Evolutionary conservation across 371 early-diverging fungal genomes (phyloP).

Genomic region (Syncephalastrum contaminatum): DNA sequence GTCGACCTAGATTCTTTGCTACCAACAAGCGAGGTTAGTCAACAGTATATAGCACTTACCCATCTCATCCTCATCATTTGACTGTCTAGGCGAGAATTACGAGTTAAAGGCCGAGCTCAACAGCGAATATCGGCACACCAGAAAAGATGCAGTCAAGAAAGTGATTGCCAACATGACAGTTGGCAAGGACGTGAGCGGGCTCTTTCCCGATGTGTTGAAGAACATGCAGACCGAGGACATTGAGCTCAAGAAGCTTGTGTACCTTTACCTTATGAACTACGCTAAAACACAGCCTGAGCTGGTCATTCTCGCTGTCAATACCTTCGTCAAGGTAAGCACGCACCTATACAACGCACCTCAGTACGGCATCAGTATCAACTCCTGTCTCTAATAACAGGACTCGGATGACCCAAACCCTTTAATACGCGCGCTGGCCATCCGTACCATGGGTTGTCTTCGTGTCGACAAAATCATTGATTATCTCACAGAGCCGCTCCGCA

Average conservation of each 20-base stretch:
- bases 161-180: slow-evolving; percentile 94
- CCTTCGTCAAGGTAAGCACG: slow-evolving; percentile 59
- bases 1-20: slow-evolving; percentile 60
- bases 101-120: slow-evolving; percentile 95
- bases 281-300: slow-evolving; percentile 89
- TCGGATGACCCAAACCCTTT: slow-evolving; percentile 84
- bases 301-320: slow-evolving; percentile 78
- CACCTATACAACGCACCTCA: slow-evolving; percentile 16
- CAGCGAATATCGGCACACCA: slow-evolving; percentile 89
- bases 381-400: slow-evolving; percentile 7
- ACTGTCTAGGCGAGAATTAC: slow-evolving; percentile 85
- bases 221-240: slow-evolving; percentile 99
- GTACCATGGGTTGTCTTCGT: slow-evolving; percentile 94
- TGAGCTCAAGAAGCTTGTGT: slow-evolving; percentile 90
- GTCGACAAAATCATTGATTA: slow-evolving; percentile 88
- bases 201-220: slow-evolving; percentile 96
- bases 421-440: slow-evolving; percentile 87
- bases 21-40: slow-evolving; percentile 63
- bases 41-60: neutral
- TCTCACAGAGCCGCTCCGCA: slow-evolving; percentile 82
- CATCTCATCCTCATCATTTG: slow-evolving; percentile 4
- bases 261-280: slow-evolving; percentile 86
- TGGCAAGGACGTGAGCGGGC: slow-evolving; percentile 82
- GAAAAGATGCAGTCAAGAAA: slow-evolving; percentile 97
- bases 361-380: neutral